Evolutionary conservation across 352 stramenopile species (phyloP).

Genomic region (Phytopythium kandeliae): DNA sequence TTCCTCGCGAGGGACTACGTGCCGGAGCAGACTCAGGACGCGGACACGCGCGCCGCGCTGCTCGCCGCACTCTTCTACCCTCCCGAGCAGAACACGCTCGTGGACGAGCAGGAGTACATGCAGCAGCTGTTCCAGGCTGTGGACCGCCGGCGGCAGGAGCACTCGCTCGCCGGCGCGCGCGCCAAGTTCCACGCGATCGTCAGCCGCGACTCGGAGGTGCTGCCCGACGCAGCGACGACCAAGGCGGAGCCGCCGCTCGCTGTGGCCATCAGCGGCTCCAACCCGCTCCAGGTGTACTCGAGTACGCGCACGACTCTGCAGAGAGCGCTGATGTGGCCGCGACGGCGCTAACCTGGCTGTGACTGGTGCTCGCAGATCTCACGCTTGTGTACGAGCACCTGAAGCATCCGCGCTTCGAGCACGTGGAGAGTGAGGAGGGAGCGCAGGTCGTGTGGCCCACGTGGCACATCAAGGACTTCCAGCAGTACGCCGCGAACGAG

Average conservation of each 20-base stretch:
- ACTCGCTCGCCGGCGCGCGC: conserved; percentile 24
- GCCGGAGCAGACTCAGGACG: conserved; percentile 18
- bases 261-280: conserved; percentile 13
- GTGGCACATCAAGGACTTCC: conserved; percentile 49
- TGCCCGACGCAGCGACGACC: conserved; percentile 20
- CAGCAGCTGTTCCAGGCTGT: conserved; percentile 23
- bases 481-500: conserved; percentile 32
- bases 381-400: conserved; percentile 33
- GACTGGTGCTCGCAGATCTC: conserved; percentile 16
- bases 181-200: conserved; percentile 35
- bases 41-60: conserved; percentile 29
- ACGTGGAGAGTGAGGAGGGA: conserved; percentile 36
- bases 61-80: conserved; percentile 38
- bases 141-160: conserved; percentile 18
- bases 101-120: conserved; percentile 17
- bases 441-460: conserved; percentile 47
- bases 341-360: neutral
- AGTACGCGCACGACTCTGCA: conserved; percentile 9
- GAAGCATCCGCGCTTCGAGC: conserved; percentile 28
- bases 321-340: neutral
- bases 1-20: conserved; percentile 47
- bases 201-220: conserved; percentile 29
- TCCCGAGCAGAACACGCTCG: conserved; percentile 12
- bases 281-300: conserved; percentile 27
- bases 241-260: conserved; percentile 17